These are phyloP conservation scores for Gypsophila paniculata DNA, from an alignment of 179 eudicot genomes.

Conservation along the genomic window DNA sequence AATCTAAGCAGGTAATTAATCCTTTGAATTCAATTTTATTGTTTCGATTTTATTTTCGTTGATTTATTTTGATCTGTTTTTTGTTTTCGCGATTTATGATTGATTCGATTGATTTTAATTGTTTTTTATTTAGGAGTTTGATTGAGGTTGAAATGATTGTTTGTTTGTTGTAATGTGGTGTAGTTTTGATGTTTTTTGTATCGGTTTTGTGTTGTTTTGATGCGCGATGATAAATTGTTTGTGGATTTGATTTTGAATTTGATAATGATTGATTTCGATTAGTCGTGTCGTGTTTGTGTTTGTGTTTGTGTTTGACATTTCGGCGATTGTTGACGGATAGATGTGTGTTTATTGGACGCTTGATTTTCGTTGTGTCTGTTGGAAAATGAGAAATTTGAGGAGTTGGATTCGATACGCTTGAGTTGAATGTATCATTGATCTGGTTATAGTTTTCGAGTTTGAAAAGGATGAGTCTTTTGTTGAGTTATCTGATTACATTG, in stretches of 20 bases:
- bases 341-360: background rate
- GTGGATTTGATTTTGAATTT: background rate
- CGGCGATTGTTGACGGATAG: background rate
- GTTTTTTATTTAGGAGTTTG: constrained; percentile 16
- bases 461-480: no score
- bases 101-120: background rate
- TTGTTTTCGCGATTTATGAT: background rate
- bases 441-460: no score
- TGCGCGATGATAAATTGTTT: background rate
- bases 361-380: no score
- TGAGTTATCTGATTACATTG: background rate
- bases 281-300: no score
- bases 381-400: background rate
- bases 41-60: background rate
- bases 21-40: no score
- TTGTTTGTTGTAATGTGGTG: background rate
- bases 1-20: constrained; percentile 46
- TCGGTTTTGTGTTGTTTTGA: background rate
- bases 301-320: background rate
- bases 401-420: background rate
- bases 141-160: background rate
- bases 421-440: background rate
- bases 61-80: background rate
- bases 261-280: background rate
- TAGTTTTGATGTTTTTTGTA: background rate